A percentile compares a stretch with the other conserved stretches of the same genome.
These are phyloP conservation scores for Aspergillus awamori DNA, from an alignment of 2,329 filamentous ascomycete genomes.

Conservation along the genomic window DNA sequence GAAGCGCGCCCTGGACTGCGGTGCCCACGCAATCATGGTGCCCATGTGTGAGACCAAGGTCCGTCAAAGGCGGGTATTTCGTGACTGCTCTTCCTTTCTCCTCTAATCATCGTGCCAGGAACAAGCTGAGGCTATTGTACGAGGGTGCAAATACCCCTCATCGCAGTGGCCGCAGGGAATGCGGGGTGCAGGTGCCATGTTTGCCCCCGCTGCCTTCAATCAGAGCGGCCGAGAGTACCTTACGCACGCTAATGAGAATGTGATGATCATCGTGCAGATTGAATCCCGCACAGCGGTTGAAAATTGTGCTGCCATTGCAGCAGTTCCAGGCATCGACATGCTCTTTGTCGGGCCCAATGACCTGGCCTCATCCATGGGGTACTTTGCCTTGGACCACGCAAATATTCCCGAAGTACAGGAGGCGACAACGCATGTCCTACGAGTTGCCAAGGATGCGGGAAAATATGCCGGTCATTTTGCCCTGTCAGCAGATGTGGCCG, in stretches of 20 bases:
- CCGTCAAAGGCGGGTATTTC: background rate
- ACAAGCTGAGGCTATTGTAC: background rate
- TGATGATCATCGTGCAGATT: slow-evolving; percentile 32
- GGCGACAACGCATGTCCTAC: background rate
- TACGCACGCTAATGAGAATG: slow-evolving; percentile 51
- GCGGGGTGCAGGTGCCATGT: background rate
- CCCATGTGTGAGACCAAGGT: background rate
- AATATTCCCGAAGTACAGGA: background rate
- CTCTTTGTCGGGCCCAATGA: slow-evolving; percentile 58
- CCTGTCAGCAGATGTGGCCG: slow-evolving; percentile 2
- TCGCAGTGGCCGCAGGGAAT: background rate
- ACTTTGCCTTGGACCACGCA: background rate
- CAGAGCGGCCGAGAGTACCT: slow-evolving; percentile 47
- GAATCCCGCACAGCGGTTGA: slow-evolving; percentile 37
- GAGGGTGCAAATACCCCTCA: background rate
- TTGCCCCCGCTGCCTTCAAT: background rate
- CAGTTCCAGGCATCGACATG: slow-evolving; percentile 54
- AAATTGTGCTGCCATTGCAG: slow-evolving; percentile 50
- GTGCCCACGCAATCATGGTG: background rate
- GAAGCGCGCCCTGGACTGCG: background rate
- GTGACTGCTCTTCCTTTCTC: too few species aligned
- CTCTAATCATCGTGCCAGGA: background rate
- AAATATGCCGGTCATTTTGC: slow-evolving; percentile 13
- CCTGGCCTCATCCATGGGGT: slow-evolving; percentile 27
- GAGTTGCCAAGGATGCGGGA: background rate